Evolutionary conservation across 2,329 filamentous ascomycete species (phyloP), one percentile per base, ranked within the genome.

Genomic region (Dothideomycetidae sp.): DNA sequence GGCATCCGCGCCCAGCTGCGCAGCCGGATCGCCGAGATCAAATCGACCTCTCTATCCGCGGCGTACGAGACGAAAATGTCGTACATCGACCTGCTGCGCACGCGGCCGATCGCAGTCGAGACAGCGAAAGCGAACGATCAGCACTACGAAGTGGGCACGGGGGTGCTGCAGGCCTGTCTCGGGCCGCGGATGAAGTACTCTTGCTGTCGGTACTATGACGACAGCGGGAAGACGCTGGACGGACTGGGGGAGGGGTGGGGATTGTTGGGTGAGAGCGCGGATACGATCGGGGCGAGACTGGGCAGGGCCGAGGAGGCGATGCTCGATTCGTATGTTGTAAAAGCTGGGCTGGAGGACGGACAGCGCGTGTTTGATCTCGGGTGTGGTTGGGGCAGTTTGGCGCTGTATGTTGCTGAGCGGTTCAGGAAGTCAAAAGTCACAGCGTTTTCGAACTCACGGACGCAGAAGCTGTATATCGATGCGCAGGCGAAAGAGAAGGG

Each of bases 161-260:
- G 71, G 3, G 70, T 81, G 15, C 55, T 81, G 29, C 56, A 59
- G 17, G 69, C 67, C 17, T 74, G 68, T 53, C 58, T 82, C 10
- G 78, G 78, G 0, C 73, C 74, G 3, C 61, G 75, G 38, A 81
- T 81, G 75, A 81, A 81, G 64, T 82, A 81, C 53, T 75, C 70
- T n/a, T 67, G 63, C 45, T 78, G 72, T 52, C 59, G 78, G 49
- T 81, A 81, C 53, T 70, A 67, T 42, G 74, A 60, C 42, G 71
- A 76, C 58, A 76, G 67, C n/a, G 75, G 62, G 2, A 63, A 79
- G 53, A 23, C 16, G 15, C 29, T 41, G 15, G 28, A 29, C 21
- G 42, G 42, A 2, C 30, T 44, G 10, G 31, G 15, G 3, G 34
- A 44, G 36, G 36, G 36, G 2, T 29, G 30, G 11, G 31, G n/a